These are phyloP conservation scores for Paragyromitra xinjiangensis DNA, from an alignment of 495 filamentous ascomycete genomes.

Conservation along the genomic window DNA sequence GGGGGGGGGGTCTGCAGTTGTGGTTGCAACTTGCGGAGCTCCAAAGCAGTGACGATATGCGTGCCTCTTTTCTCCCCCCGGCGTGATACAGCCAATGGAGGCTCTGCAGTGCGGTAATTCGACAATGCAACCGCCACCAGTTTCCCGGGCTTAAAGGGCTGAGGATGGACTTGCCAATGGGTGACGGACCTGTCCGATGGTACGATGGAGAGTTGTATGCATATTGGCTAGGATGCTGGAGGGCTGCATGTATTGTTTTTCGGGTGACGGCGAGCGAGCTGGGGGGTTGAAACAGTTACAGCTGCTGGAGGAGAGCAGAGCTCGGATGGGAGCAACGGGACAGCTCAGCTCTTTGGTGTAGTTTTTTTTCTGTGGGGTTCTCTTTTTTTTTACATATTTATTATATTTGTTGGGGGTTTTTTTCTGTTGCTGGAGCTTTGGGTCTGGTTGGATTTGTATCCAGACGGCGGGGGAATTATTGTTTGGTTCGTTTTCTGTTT, in stretches of 20 bases:
- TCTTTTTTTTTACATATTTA: background rate
- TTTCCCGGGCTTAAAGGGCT: slow-evolving; percentile 16
- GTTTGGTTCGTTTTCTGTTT: background rate
- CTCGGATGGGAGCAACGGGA: background rate
- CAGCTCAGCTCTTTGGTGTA: background rate
- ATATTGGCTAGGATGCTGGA: slow-evolving; percentile 32
- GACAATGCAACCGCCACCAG: slow-evolving; percentile 42
- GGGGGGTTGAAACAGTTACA: background rate
- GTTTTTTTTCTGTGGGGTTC: background rate
- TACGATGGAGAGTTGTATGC: slow-evolving; percentile 36
- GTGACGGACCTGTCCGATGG: slow-evolving; percentile 36
- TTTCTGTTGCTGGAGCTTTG: background rate
- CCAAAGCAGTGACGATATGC: slow-evolving; percentile 30
- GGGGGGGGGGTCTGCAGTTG: slow-evolving; percentile 1
- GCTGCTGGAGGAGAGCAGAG: background rate
- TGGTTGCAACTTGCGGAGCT: slow-evolving; percentile 39
- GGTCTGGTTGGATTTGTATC: background rate
- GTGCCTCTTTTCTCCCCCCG: background rate
- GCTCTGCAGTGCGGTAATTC: slow-evolving; percentile 30
- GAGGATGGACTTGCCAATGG: slow-evolving; percentile 33
- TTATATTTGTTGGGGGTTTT: background rate
- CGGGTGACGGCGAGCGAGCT: background rate
- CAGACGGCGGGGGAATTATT: background rate
- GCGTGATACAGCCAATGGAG: slow-evolving; percentile 23
- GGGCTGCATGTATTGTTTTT: background rate